Base-by-base conservation (phyloP, 768 basidiomycete species). In the Tricholoma sp. region DNA sequence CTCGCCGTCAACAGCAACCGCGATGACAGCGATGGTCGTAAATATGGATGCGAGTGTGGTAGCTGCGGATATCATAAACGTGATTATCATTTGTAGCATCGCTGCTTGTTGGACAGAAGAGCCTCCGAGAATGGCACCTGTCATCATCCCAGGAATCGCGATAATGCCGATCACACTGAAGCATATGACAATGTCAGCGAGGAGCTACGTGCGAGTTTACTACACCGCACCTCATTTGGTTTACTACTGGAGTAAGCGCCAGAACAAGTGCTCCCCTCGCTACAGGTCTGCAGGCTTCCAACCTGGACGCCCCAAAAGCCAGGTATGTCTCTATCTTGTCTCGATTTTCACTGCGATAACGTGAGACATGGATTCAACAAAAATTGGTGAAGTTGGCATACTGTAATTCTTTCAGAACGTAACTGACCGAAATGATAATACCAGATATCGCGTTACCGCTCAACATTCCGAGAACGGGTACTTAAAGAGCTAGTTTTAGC, bases 121-220 rank as follows among this genome's bases (percentile, higher is more conserved):
- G 0, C 92, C 92, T 12, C 89, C 94, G 15, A 94, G 83, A 58
- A 95, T 88, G 3, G 93, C 90, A 61, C 93, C 93, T 0, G 89
- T 92, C 89, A 94, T 92, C 90, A 91, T 93, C 1, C 91, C 91
- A 0, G 88, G 88, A 52, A 89, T 90, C 11, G 87, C 73, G 52
- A 89, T 88, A 56, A 88, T 85, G 5, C 88, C 87, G 8, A 88
- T 74, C 50, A 90, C 85, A 63, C 88, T 90, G 55, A 9, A 18
- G 12, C 29, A 47, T 29, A 17, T 17, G 39, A 3, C 11, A 13
- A 18, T 3, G 15, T 57, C 10, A 34, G 47, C 29, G 17, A 15
- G 32, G 31, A 29, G 36, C 6, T 13, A 52, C 9, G 7, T 9
- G 6, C 2, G 47, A 9, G 15, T 6, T 0, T 10, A 29, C 2